These are phyloP conservation scores for Penicillium sp. DNA, from an alignment of 2,329 filamentous ascomycete genomes.

Conservation along the genomic window DNA sequence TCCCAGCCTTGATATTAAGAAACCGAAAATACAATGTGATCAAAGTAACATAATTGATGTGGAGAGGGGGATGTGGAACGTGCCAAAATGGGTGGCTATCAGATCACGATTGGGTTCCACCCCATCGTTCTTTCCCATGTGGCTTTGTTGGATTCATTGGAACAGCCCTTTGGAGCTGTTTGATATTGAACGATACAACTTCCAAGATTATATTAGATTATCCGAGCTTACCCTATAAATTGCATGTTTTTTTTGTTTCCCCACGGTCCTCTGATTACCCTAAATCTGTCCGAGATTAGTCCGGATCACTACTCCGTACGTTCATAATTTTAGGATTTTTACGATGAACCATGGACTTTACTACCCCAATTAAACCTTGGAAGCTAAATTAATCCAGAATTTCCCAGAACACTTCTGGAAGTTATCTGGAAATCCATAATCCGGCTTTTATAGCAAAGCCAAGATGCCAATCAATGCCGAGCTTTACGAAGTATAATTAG, in stretches of 20 bases:
- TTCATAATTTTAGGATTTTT: not conserved
- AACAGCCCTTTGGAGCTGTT: not conserved
- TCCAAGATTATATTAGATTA: not conserved
- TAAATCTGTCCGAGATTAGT: not conserved
- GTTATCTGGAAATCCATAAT: not conserved
- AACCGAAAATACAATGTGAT: slow-evolving; percentile 13
- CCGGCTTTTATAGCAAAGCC: not conserved
- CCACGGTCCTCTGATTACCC: not conserved
- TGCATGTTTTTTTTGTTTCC: too few species aligned
- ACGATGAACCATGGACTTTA: slow-evolving; percentile 9
- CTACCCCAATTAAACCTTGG: not conserved
- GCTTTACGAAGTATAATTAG: slow-evolving; percentile 7
- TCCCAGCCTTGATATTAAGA: slow-evolving; percentile 7
- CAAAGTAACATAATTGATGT: slow-evolving; percentile 9
- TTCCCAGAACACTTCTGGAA: slow-evolving; percentile 16
- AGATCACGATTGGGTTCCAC: slow-evolving; percentile 17
- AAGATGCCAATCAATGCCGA: slow-evolving; percentile 42
- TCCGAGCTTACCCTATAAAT: not conserved
- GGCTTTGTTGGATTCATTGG: slow-evolving; percentile 13
- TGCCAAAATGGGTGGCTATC: slow-evolving; percentile 27
- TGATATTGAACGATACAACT: not conserved
- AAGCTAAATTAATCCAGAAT: slow-evolving; percentile 4
- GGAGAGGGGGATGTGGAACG: slow-evolving; percentile 16
- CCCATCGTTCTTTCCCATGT: slow-evolving; percentile 21
- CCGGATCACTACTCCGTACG: not conserved